These are phyloP conservation scores for Ceriops zippeliana DNA, from an alignment of 345 rosid genomes.

Conservation along the genomic window DNA sequence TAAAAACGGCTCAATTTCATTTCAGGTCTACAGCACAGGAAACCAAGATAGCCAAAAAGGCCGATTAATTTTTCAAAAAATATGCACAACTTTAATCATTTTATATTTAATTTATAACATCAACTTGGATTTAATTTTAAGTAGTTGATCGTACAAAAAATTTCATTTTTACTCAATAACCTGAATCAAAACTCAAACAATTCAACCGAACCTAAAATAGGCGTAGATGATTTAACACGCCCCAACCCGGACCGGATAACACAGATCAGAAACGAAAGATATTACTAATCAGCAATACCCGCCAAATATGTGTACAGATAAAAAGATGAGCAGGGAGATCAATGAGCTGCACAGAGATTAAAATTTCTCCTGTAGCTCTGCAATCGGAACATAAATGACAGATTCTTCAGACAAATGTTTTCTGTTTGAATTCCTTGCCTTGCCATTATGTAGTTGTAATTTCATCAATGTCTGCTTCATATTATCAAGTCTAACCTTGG, in stretches of 20 bases:
- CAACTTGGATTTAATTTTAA: too few relatives aligned
- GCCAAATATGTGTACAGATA: neutral
- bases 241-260: neutral
- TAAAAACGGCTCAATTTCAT: too few relatives aligned
- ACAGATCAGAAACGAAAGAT: constrained; percentile 2
- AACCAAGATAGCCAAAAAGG: too few relatives aligned
- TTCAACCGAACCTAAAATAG: too few relatives aligned
- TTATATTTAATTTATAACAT: too few relatives aligned
- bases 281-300: constrained; percentile 1
- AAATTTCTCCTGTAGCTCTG: constrained; percentile 56
- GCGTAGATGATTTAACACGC: too few relatives aligned
- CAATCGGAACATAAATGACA: constrained; percentile 66
- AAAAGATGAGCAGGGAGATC: neutral
- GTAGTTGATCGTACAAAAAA: too few relatives aligned
- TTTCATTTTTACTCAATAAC: neutral
- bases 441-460: constrained; percentile 32
- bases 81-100: too few relatives aligned
- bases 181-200: too few relatives aligned
- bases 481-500: constrained; percentile 46
- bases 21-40: too few relatives aligned
- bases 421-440: constrained; percentile 38
- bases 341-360: constrained; percentile 17
- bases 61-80: too few relatives aligned
- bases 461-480: constrained; percentile 46
- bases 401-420: constrained; percentile 32